phyloP scores from a whole-genome alignment of 2,329 filamentous ascomycete genomes.

The Ascocoryne sarcoides region DNA sequence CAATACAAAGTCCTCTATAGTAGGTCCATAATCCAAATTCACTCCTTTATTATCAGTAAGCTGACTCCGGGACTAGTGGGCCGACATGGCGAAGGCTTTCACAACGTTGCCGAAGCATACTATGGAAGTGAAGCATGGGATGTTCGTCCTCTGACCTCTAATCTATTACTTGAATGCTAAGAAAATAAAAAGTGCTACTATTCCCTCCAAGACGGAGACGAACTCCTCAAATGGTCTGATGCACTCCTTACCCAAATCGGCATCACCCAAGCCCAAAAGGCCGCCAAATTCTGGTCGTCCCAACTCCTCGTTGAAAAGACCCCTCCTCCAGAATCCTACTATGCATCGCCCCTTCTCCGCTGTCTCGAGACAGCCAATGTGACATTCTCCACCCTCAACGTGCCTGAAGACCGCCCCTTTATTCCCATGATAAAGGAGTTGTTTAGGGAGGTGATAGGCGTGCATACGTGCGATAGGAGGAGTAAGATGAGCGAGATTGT shows the following conservation, averaged over 20 bases:
- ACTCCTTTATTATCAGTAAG: background rate
- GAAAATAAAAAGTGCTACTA: conserved; percentile 47
- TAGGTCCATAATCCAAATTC: background rate
- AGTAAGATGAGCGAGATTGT: conserved; percentile 45
- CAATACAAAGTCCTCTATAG: conserved; percentile 56
- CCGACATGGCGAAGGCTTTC: conserved; percentile 60
- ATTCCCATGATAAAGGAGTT: conserved; percentile 54
- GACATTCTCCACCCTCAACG: conserved; percentile 46
- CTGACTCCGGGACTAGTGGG: conserved; percentile 34
- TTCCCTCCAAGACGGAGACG: conserved; percentile 55
- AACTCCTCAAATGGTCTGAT: conserved; percentile 53
- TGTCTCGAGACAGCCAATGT: conserved; percentile 53
- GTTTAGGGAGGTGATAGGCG: conserved; percentile 57
- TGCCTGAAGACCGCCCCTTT: conserved; percentile 45
- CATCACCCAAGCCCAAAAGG: conserved; percentile 46
- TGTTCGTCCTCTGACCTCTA: conserved; percentile 31
- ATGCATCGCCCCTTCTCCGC: conserved; percentile 53
- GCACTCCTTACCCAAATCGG: conserved; percentile 52
- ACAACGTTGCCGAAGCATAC: conserved; percentile 54
- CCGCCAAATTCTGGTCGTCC: conserved; percentile 50
- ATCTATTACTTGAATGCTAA: background rate
- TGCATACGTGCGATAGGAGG: conserved; percentile 61
- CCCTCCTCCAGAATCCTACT: conserved; percentile 54
- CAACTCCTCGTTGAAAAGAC: conserved; percentile 45
- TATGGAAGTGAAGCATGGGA: conserved; percentile 65